phyloP scores from a whole-genome alignment of 129 eudicot species.

The Pittosporum tobira region DNA sequence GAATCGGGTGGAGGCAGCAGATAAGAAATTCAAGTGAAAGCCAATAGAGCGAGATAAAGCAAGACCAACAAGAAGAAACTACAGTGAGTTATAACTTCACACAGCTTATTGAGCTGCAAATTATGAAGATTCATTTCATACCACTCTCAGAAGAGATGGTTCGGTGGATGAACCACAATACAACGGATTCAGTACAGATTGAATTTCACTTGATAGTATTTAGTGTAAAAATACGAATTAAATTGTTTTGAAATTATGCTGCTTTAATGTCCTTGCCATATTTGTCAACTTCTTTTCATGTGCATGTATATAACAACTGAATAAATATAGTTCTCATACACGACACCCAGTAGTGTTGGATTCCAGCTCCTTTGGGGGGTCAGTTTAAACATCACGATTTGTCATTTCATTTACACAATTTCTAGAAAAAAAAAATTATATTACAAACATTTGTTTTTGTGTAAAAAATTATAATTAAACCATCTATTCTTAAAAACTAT shows the following conservation, averaged over 20 bases:
- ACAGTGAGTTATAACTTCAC: not conserved
- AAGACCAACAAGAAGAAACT: slow-evolving; percentile 2
- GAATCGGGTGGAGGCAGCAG: slow-evolving; percentile 11
- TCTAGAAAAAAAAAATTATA: too few species aligned
- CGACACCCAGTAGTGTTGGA: too few species aligned
- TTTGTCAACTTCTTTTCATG: not conserved
- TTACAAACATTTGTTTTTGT: too few species aligned
- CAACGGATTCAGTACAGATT: not conserved
- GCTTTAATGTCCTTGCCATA: not conserved
- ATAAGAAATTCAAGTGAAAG: slow-evolving; percentile 2
- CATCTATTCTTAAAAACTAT: not conserved
- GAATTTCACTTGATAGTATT: not conserved
- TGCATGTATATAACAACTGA: too few species aligned
- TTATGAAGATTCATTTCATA: not conserved
- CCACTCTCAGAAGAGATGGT: not conserved
- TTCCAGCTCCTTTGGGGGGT: too few species aligned
- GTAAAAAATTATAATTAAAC: not conserved
- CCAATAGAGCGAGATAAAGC: slow-evolving; percentile 8
- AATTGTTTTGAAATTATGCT: not conserved
- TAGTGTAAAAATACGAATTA: not conserved
- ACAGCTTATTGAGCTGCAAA: not conserved
- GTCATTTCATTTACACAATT: too few species aligned
- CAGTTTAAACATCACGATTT: too few species aligned
- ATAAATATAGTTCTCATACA: too few species aligned
- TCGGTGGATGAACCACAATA: not conserved